Evolutionary conservation across 2,329 filamentous ascomycete species (phyloP), one percentile per base, ranked within the genome.

Genomic region (Anthostomella pinea): DNA sequence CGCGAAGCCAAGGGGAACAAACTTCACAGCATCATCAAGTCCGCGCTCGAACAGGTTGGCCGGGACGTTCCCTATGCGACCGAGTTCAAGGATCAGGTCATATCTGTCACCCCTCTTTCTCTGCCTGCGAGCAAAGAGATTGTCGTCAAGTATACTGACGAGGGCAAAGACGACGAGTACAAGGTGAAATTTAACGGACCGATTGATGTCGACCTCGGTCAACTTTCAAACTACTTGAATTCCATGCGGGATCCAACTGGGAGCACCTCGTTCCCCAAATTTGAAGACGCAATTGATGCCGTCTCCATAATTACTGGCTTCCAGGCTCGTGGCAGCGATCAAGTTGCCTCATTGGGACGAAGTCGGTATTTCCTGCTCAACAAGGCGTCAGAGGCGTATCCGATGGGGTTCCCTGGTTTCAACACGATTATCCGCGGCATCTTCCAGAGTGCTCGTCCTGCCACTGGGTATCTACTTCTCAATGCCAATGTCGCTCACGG

Each of bases 401-500:
- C 52, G 0, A 48, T 71, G 4, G 51, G 50, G 5, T 25, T 37
- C 5, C 55, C 60, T 0, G 50, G 49, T 1, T 58, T 57, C 6
- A 59, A 72, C 14, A 28, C 60, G 6, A 65, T 73, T 19, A 58
- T 72, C 2, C 68, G 75, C 11, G 76, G 76, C 1, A 78, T 73
- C 46, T 77, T 77, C 38, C 72, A 76, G 49, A 77, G 73, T 20
- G 65, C 70, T 3, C 71, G 75, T 5, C 60, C 73, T 1, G 69
- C 69, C 1, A 79, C 75, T 0, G 74, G 73, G 2, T 64, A 73
- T 0, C 48, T 79, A 2, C 63, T 80, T 0, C 57, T 79, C 17
- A 80, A 80, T 42, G 63, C 65, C 30, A 79, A 80, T 38, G 69
- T 77, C 8, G 70, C 71, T 0, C 69, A 77, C 43, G 70, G 68